Conservation (phyloP, 108 stramenopile genomes). For the Nitzschia sp. region DNA sequence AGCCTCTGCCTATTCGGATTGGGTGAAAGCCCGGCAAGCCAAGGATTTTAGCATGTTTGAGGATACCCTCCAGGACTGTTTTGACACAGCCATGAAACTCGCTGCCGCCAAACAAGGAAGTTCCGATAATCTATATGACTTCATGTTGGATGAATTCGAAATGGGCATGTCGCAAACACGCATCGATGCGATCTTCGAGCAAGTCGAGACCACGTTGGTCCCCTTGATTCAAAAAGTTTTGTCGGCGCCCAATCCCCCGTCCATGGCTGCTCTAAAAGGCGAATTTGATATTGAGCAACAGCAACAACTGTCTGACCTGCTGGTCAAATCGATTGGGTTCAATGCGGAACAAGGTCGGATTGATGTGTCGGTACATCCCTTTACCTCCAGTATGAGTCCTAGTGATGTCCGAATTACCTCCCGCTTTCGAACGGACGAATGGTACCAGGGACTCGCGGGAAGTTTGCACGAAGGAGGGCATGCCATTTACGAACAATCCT, state of each 20-base stretch:
- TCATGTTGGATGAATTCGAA: conserved; percentile 58
- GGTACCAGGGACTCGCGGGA: conserved; percentile 87
- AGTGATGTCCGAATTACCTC: conserved; percentile 91
- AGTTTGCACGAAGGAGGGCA: conserved; percentile 93
- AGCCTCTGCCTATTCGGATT: conserved; percentile 56
- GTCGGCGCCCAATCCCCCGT: conserved; percentile 25
- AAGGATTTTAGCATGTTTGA: conserved; percentile 65
- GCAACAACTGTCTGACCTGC: conserved; percentile 48
- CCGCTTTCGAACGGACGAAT: conserved; percentile 72
- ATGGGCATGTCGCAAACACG: conserved; percentile 72
- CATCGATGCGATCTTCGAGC: conserved; percentile 74
- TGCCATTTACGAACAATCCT: conserved; percentile 91
- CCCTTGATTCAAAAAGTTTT: conserved; percentile 75
- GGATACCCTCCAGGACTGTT: conserved; percentile 53
- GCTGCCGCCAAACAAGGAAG: conserved; percentile 43
- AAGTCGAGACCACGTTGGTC: conserved; percentile 66
- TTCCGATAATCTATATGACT: conserved; percentile 21
- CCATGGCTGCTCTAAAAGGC: conserved; percentile 34
- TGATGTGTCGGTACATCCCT: conserved; percentile 92
- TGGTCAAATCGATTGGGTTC: conserved; percentile 78
- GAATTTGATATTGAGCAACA: conserved; percentile 59
- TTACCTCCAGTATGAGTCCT: conserved; percentile 70
- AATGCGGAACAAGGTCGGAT: conserved; percentile 68
- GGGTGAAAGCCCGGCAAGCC: conserved; percentile 66
- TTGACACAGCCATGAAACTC: conserved; percentile 58